Conservation (phyloP, 1,139 yeast species). For the Hansenula lynferdii region DNA sequence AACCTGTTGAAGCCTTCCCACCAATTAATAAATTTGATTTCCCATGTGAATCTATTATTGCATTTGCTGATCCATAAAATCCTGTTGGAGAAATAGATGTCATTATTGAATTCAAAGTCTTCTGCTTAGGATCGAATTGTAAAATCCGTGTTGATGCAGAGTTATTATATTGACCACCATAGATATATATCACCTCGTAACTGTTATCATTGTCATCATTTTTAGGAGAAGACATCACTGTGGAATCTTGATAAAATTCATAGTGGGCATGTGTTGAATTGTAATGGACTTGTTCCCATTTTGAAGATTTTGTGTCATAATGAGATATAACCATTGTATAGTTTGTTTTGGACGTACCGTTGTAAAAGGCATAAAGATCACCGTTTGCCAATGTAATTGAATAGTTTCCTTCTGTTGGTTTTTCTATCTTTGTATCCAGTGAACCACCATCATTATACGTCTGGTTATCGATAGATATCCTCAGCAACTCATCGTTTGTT, state of each 20-base stretch:
- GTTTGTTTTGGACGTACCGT: conserved; percentile 13
- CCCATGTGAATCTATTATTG: conserved; percentile 26
- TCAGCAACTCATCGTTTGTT: conserved; percentile 29
- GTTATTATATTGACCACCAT: conserved; percentile 36
- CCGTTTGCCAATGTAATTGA: conserved; percentile 20
- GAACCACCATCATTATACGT: conserved; percentile 12
- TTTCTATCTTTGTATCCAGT: conserved; percentile 22
- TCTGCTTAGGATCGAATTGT: conserved; percentile 27
- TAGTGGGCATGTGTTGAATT: conserved; percentile 13
- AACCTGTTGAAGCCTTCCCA: conserved; percentile 47
- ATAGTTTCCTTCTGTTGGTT: conserved; percentile 19
- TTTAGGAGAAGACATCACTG: conserved; percentile 36
- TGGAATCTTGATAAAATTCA: conserved; percentile 25
- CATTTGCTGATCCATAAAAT: conserved; percentile 39
- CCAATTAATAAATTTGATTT: conserved; percentile 43
- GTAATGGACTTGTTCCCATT: conserved; percentile 24
- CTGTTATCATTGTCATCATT: conserved; percentile 26
- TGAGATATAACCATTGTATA: conserved; percentile 13
- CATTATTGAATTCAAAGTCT: conserved; percentile 29
- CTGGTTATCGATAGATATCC: conserved; percentile 19
- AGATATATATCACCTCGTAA: conserved; percentile 35
- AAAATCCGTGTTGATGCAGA: conserved; percentile 35
- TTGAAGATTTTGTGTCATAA: conserved; percentile 13
- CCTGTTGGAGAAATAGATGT: conserved; percentile 46
- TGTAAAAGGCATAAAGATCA: conserved; percentile 22